phyloP scores from a whole-genome alignment of 305 asterid species.

The Petunia hybrid region DNA sequence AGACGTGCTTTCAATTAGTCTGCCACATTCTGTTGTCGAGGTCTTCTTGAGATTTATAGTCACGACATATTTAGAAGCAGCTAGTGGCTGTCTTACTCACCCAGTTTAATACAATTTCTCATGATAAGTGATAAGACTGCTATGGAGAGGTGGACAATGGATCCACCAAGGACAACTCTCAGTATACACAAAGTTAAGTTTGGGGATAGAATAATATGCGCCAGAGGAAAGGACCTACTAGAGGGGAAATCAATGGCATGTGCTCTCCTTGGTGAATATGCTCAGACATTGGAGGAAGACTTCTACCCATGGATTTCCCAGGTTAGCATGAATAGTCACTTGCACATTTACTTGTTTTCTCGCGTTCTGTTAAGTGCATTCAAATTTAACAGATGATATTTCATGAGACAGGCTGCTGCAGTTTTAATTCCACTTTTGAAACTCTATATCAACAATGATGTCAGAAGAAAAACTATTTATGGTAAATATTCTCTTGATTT shows the following conservation, averaged over 20 bases:
- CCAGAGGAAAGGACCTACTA: not conserved
- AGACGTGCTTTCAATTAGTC: no score
- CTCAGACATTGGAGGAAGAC: not conserved
- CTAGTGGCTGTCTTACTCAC: conserved; percentile 27
- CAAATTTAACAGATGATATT: not conserved
- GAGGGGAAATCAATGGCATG: not conserved
- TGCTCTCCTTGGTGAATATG: not conserved
- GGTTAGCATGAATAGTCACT: not conserved
- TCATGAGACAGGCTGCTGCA: not conserved
- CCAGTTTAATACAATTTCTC: no score
- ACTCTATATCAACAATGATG: not conserved
- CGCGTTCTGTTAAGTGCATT: not conserved
- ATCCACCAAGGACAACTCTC: no score
- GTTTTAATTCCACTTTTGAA: not conserved
- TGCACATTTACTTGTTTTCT: not conserved
- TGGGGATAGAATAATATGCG: no score
- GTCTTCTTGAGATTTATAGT: not conserved
- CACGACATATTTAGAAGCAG: conserved; percentile 14
- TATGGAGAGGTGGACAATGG: no score
- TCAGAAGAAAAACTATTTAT: no score
- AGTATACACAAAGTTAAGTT: no score
- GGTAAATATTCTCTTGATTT: not conserved
- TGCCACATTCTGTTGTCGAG: no score
- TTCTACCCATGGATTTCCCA: not conserved
- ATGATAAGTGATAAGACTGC: not conserved